Evolutionary conservation across 139 green algal genomes (phyloP), one percentile per base, ranked within the genome.

Genomic region (Raphidocelis subcapitata): DNA sequence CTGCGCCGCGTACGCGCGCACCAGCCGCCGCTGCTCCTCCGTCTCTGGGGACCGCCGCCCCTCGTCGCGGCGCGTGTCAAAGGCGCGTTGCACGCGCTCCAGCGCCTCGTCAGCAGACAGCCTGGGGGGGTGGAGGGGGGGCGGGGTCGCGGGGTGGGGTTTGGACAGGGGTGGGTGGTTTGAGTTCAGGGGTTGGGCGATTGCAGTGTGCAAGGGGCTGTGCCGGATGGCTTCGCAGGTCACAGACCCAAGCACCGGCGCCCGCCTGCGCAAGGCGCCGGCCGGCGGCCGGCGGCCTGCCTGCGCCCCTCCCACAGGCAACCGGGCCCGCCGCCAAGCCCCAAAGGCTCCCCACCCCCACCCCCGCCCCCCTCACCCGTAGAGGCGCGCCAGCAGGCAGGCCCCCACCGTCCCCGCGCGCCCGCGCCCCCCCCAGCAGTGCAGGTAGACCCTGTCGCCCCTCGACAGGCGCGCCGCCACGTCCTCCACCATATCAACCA

Each of bases 361-460:
- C 24, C 8, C 44, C 49, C 23, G 54, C 26, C 3, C 2, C 28
- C 51, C 74, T 79, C 33, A 81, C 74, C 29, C 52, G 71, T 82
- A 85, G 28, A 67, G 47, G 2, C 28, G 15, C 3, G 70, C 83
- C 66, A 97, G 82, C 65, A 96, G 76, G 81, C 82, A 91, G n/a
- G 89, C 84, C 24, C 86, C 90, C 33, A 96, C 82, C 15, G 79
- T 88, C 24, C 90, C 92, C 0, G 89, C 91, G 16, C 92, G 86
- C 0, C 92, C 92, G 3, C 92, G 79, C 1, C 92, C 92, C 20
- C 91, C 91, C 92, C 92, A 96, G 85, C 91, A 97, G 81, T 97
- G 91, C 46, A 95, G 46, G 81, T 96, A 96, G 47, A 96, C 49
- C 54, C 72, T 72, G 77, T 94, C 77, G 23, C 90, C 90, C 3